Conservation (phyloP, 805 yeast genomes). For the Cyberlindnera americana region DNA sequence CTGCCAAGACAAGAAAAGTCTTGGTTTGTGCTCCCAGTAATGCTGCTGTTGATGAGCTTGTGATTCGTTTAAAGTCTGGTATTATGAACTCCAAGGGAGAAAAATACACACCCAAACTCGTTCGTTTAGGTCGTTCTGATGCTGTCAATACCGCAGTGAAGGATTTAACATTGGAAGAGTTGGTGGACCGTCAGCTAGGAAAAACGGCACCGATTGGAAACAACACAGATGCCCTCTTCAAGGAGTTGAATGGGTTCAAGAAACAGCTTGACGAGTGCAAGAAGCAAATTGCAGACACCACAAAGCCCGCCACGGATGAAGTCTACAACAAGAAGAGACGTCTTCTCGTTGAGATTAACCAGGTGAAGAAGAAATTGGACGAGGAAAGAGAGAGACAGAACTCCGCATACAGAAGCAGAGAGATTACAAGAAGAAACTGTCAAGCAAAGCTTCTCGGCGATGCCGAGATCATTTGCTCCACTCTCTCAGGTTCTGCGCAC, state of each 20-base stretch:
- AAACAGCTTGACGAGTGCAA: constrained; percentile 21
- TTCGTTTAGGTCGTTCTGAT: constrained; percentile 87
- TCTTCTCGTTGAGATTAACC: constrained; percentile 59
- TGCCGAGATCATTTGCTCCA: constrained; percentile 86
- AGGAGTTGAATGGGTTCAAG: constrained; percentile 33
- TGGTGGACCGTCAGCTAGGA: constrained; percentile 52
- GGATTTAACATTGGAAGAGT: constrained; percentile 81
- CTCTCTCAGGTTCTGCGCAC: constrained; percentile 93
- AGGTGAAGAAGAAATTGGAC: constrained; percentile 70
- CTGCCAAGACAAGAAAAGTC: constrained; percentile 47
- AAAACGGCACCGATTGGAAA: constrained; percentile 20
- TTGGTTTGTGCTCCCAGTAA: constrained; percentile 97
- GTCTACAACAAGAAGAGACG: constrained; percentile 51
- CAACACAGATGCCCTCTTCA: constrained; percentile 49
- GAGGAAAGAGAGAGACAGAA: constrained; percentile 72
- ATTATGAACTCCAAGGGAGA: constrained; percentile 54
- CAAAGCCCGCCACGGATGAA: constrained; percentile 38
- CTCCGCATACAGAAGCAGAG: constrained; percentile 68
- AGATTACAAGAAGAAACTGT: constrained; percentile 68
- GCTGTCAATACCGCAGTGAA: constrained; percentile 79
- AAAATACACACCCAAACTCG: constrained; percentile 58
- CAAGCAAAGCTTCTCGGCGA: constrained; percentile 69
- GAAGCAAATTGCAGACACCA: constrained; percentile 26
- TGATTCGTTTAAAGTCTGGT: constrained; percentile 74
- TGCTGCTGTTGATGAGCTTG: constrained; percentile 97